Base-by-base conservation (phyloP, 2,329 filamentous ascomycete genomes). In the Mycogone perniciosa region DNA sequence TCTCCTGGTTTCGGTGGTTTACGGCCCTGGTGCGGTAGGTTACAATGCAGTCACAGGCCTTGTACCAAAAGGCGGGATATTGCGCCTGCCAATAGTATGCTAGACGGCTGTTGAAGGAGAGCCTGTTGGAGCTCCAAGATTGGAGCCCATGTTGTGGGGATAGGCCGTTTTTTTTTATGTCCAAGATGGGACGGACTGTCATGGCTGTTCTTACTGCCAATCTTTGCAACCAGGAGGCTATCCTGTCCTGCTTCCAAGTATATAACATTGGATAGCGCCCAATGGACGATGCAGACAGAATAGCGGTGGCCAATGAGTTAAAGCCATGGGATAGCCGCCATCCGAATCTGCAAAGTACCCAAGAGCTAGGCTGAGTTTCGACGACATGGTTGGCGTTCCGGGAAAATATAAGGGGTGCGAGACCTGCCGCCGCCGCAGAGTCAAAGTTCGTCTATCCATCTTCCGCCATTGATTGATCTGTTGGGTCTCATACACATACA, bases 401-500 rank as follows among this genome's bases (percentile, higher is more conserved):
- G 80, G 80, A 46, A 83, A 82, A 64, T 84, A 79, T 63, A 82
- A 82, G 64, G 80, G 80, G 35, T 84, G 80, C 66, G 80, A 82
- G 64, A 83, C 80, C 29, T 84, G 81, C 61, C 71, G 80, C 44
- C 68, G 72, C 30, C 70, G 80, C 46, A 73, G 81, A 63, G 80
- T 83, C 54, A 81, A 80, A 62, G 80, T 81, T 67, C 56, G 73
- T 57, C 33, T 20, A 2, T 13, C 8, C 29, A 39, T 50, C 29
- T 31, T 31, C 27, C n/a, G 8, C 40, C 43, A 38, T 48, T 20
- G 10, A 26, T 30, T 42, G 31, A 29, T 42, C 31, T n/a, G 5
- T 35, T 6, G n/a, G 29, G 7, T 29, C 8, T 27, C 31, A 31
- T 31, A 26, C 33, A 4, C 34, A 34, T 30, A 26, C 30, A n/a